Percentiles rank a stretch among this genome's conserved stretches.
These are phyloP conservation scores for Pilaira anomala DNA, from an alignment of 192 early-diverging fungal genomes.

Conservation along the genomic window DNA sequence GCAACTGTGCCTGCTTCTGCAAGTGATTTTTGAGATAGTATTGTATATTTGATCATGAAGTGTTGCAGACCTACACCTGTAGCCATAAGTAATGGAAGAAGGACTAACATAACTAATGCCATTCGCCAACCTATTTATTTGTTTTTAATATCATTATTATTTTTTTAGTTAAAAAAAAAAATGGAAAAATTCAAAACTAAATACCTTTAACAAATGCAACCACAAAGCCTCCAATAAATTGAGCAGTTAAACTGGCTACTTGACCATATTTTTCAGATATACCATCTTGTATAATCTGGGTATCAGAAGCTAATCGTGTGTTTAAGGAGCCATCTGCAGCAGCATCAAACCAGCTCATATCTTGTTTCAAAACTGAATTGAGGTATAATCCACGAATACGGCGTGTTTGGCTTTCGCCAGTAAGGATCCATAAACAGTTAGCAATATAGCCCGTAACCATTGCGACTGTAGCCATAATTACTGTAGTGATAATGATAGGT, in stretches of 20 bases:
- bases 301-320: conserved; percentile 83
- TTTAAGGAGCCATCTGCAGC: conserved; percentile 74
- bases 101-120: conserved; percentile 43
- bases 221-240: conserved; percentile 69
- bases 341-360: conserved; percentile 82
- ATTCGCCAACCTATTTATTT: background rate
- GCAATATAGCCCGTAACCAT: conserved; percentile 54
- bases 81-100: conserved; percentile 65
- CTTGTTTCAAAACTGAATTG: conserved; percentile 73
- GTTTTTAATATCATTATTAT: too few relatives aligned
- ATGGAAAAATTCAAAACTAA: conserved; percentile 38
- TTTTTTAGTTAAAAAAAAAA: too few relatives aligned
- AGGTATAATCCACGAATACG: conserved; percentile 78
- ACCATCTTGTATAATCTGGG: conserved; percentile 81
- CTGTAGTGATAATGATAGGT: conserved; percentile 40
- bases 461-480: conserved; percentile 54
- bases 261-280: conserved; percentile 80
- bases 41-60: conserved; percentile 42
- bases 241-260: conserved; percentile 55
- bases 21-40: conserved; percentile 57
- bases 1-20: conserved; percentile 82
- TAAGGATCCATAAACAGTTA: conserved; percentile 52
- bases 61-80: conserved; percentile 24
- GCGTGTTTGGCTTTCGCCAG: conserved; percentile 49
- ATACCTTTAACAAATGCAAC: conserved; percentile 61